phyloP scores from a whole-genome alignment of 176 grass and related monocot genomes.

The Elaeis guineensis region DNA sequence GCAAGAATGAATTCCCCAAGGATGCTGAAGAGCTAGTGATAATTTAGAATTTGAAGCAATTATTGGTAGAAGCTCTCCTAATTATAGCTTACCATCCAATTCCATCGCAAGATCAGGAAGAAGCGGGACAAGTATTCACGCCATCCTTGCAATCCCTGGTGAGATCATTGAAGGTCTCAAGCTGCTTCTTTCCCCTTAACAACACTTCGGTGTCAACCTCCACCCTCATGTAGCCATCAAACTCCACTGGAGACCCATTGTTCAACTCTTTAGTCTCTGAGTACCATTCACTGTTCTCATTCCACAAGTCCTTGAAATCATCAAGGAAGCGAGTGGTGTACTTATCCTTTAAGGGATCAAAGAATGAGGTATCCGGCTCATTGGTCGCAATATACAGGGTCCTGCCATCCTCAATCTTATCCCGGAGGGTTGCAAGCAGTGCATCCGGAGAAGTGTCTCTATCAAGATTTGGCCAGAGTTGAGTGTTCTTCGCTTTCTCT shows the following conservation, averaged over 20 bases:
- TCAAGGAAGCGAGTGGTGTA: slow-evolving; percentile 12
- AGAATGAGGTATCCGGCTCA: slow-evolving; percentile 4
- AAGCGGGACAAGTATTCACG: slow-evolving; percentile 10
- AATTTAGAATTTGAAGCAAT: too few species aligned
- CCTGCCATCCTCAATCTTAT: slow-evolving; percentile 16
- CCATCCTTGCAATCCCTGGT: slow-evolving; percentile 17
- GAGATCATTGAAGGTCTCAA: slow-evolving; percentile 21
- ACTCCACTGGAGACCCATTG: background rate
- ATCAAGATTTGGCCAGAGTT: slow-evolving; percentile 16
- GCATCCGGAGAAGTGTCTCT: slow-evolving; percentile 10
- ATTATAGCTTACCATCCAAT: background rate
- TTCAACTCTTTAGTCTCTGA: slow-evolving; percentile 15
- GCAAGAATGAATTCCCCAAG: too few species aligned
- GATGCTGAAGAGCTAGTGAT: too few species aligned
- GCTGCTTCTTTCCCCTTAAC: slow-evolving; percentile 20
- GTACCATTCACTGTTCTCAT: slow-evolving; percentile 18
- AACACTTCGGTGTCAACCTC: slow-evolving; percentile 16
- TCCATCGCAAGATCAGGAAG: slow-evolving; percentile 1
- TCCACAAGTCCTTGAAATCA: slow-evolving; percentile 17
- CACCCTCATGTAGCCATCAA: slow-evolving; percentile 19
- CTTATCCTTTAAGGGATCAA: slow-evolving; percentile 19
- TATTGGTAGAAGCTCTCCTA: too few species aligned
- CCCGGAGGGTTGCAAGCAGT: slow-evolving; percentile 3
- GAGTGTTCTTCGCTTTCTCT: slow-evolving; percentile 13
- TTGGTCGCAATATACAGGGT: slow-evolving; percentile 8